Conservation (phyloP, 2,329 filamentous ascomycete genomes). For the Pseudocercospora cruenta region DNA sequence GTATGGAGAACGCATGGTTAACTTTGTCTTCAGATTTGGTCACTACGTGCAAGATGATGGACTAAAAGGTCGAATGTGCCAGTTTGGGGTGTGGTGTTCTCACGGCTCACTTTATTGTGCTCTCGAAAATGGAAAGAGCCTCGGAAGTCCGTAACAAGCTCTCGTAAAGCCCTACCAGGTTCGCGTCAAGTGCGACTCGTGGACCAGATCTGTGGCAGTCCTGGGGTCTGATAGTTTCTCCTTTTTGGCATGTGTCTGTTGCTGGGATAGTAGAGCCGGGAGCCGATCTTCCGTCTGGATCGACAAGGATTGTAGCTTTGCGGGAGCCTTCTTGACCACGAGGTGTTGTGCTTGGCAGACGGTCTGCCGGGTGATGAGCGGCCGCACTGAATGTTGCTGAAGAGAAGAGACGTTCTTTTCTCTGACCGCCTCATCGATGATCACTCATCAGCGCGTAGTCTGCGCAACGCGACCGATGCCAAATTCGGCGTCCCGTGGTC, state of each 20-base stretch:
- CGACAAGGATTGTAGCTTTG: not conserved
- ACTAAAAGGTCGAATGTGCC: not conserved
- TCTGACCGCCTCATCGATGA: not conserved
- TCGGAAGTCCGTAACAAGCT: not conserved
- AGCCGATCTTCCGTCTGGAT: not conserved
- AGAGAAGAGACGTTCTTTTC: not conserved
- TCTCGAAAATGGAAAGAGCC: not conserved
- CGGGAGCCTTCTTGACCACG: not conserved
- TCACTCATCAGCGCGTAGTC: slow-evolving; percentile 1
- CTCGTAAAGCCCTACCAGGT: not conserved
- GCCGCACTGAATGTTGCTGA: not conserved
- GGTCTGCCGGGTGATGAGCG: not conserved
- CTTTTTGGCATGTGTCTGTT: not conserved
- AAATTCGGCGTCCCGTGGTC: not conserved
- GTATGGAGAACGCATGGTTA: slow-evolving; percentile 45
- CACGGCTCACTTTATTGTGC: not conserved
- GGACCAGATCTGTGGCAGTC: too few relatives aligned
- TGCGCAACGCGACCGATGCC: not conserved
- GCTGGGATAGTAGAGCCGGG: not conserved
- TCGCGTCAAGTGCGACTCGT: not conserved
- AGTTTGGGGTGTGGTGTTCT: not conserved
- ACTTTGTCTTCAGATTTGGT: not conserved
- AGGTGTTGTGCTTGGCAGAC: not conserved
- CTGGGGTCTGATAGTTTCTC: not conserved
- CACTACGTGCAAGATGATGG: not conserved